A percentile compares a stretch with the other conserved stretches of the same genome.
Evolutionary conservation across 352 stramenopile genomes (phyloP).

Genomic region (Achlya hypogyna): DNA sequence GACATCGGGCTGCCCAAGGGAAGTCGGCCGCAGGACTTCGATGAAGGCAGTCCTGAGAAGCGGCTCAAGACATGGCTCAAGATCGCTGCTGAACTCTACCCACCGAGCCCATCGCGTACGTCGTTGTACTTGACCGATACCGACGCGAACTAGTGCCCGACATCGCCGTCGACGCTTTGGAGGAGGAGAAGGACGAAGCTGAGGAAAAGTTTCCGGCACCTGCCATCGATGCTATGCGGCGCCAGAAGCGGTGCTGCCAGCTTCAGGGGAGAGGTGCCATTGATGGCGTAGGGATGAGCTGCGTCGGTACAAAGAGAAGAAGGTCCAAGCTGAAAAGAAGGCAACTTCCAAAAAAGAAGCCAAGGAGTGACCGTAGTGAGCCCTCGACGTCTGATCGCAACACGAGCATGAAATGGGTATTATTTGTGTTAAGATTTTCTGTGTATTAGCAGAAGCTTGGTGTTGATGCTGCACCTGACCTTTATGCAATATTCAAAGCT

Average conservation of each 20-base stretch:
- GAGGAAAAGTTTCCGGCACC: slow-evolving; percentile 48
- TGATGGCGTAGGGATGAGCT: slow-evolving; percentile 43
- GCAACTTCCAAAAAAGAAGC: slow-evolving; percentile 41
- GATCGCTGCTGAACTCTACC: slow-evolving; percentile 52
- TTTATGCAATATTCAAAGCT: no score
- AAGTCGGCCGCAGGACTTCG: slow-evolving; percentile 36
- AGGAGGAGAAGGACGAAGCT: slow-evolving; percentile 25
- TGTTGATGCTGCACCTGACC: no score
- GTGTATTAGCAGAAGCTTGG: no score
- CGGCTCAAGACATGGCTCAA: slow-evolving; percentile 62
- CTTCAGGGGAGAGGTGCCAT: neutral
- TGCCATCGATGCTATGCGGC: slow-evolving; percentile 54
- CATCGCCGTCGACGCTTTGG: slow-evolving; percentile 26
- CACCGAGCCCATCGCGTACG: slow-evolving; percentile 23
- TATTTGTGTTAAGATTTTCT: no score
- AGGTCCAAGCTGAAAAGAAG: slow-evolving; percentile 41
- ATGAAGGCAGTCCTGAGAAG: slow-evolving; percentile 45
- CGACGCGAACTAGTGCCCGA: slow-evolving; percentile 1
- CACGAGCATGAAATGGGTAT: no score
- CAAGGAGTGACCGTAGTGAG: slow-evolving; percentile 25
- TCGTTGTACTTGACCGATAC: neutral
- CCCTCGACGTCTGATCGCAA: no score
- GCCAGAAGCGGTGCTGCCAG: slow-evolving; percentile 43
- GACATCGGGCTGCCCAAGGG: slow-evolving; percentile 68
- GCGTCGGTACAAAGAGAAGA: slow-evolving; percentile 33